Base-by-base conservation (phyloP, 2,329 filamentous ascomycete species). In the Ophiocordyceps polyrhachis-furcata region DNA sequence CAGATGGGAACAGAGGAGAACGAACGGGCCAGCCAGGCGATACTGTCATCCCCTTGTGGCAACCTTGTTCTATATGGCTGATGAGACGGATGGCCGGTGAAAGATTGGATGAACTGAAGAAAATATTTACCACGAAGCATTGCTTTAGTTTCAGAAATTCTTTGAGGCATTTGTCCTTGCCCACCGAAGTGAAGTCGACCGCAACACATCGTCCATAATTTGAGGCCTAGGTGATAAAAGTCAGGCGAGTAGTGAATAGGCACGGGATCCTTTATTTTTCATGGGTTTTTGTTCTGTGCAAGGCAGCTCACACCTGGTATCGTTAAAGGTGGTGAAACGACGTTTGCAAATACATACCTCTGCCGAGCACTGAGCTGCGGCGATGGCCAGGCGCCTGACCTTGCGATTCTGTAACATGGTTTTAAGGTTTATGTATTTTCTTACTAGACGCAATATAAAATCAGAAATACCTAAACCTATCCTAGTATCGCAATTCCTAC, bases 201-300 rank as follows among this genome's bases (percentile, higher is more conserved):
- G 89, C 74, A 50, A 98, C 79, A 59, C 91, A 98, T 68, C 87
- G 88, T 52, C 89, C 91, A 57, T 96, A 98, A 13, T 75, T 69
- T 3, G 85, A 71, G 44, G 85, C 82, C 89, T 96, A 41, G 25
- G 7, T n/a, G n/a, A n/a, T n/a, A n/a, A 11, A 28, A 28, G 25
- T 28, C 8, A 28, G 9, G 31, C 19, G 17, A 21, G n/a, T 19
- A 15, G n/a, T 37, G 4, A n/a, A 6, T 2, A 37, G 32, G 7
- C n/a, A 5, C 31, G 32, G 15, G 6, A 15, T 7, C 32, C 15
- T 7, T 1, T 5, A 14, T 14, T 35, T 6, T 19, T 45, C 6
- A 44, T 32, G 42, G 8, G 31, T 44, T 25, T 14, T 13, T 11
- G 13, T n/a, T n/a, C 21, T 14, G 15, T 32, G 9, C 21, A 5